Conservation (phyloP, 2,329 filamentous ascomycete species). For the Plenodomus biglobosus region DNA sequence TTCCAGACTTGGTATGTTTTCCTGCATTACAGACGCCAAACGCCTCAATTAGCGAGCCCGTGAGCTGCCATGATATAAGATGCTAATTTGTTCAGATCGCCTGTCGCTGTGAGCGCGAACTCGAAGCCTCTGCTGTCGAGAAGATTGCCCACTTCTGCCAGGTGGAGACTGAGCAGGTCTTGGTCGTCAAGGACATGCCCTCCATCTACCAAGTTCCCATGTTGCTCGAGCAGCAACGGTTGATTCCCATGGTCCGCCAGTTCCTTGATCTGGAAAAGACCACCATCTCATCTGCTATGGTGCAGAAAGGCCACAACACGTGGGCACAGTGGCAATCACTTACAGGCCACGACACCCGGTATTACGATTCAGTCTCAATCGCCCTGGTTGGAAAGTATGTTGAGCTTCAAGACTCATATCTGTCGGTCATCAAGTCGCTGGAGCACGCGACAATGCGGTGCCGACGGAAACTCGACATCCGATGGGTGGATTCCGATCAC, state of each 20-base stretch:
- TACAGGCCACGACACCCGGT: conserved; percentile 66
- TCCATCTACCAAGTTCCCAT: conserved; percentile 94
- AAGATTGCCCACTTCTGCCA: conserved; percentile 93
- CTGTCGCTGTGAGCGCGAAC: conserved; percentile 79
- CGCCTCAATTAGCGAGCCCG: background rate
- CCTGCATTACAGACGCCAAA: background rate
- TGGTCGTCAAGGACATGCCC: conserved; percentile 83
- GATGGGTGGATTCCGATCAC: conserved; percentile 82
- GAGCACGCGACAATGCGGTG: conserved; percentile 92
- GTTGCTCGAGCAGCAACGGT: conserved; percentile 80
- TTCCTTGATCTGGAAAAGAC: conserved; percentile 66
- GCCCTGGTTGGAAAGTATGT: conserved; percentile 92
- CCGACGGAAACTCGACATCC: conserved; percentile 73
- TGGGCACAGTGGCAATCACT: conserved; percentile 79
- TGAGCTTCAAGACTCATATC: conserved; percentile 80
- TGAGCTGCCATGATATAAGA: background rate
- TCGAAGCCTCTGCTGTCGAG: conserved; percentile 72
- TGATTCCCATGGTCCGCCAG: conserved; percentile 67
- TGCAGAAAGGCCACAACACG: conserved; percentile 65
- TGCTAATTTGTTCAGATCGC: conserved; percentile 64
- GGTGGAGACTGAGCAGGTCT: conserved; percentile 79
- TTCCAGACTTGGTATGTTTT: conserved; percentile 59
- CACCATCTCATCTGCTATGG: conserved; percentile 55
- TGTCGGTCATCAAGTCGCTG: conserved; percentile 80
- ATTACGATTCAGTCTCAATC: conserved; percentile 73